phyloP scores from a whole-genome alignment of 2,329 filamentous ascomycete species.

The Blastomyces silverae region DNA sequence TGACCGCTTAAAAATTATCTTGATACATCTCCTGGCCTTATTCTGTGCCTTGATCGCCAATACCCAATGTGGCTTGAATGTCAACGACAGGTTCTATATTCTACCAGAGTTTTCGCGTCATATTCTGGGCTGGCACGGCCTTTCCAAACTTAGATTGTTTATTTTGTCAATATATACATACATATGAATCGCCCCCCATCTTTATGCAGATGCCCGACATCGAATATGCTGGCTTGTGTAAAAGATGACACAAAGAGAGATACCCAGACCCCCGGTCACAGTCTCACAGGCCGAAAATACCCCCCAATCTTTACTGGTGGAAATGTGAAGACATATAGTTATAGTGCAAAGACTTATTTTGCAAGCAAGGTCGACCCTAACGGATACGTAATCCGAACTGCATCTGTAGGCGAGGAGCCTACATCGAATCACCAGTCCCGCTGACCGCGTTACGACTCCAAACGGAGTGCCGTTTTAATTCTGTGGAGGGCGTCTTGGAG shows the following conservation, averaged over 20 bases:
- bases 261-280: background rate
- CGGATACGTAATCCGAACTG: too few relatives aligned
- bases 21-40: background rate
- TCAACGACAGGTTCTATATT: background rate
- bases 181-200: background rate
- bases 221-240: background rate
- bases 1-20: background rate
- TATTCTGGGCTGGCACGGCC: background rate
- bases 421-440: background rate
- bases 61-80: background rate
- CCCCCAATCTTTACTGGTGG: background rate
- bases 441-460: background rate
- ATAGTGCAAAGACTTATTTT: background rate
- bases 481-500: conserved; percentile 22
- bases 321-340: background rate
- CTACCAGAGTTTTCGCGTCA: background rate
- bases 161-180: background rate
- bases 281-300: background rate
- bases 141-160: background rate
- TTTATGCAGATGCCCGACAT: background rate
- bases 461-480: conserved; percentile 18
- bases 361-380: background rate
- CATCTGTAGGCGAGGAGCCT: background rate
- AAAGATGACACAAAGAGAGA: background rate
- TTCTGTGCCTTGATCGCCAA: background rate